Percentiles rank a stretch among this genome's conserved stretches.
phyloP scores from a whole-genome alignment of 2,329 filamentous ascomycete genomes.

The Diaporthe sp. region DNA sequence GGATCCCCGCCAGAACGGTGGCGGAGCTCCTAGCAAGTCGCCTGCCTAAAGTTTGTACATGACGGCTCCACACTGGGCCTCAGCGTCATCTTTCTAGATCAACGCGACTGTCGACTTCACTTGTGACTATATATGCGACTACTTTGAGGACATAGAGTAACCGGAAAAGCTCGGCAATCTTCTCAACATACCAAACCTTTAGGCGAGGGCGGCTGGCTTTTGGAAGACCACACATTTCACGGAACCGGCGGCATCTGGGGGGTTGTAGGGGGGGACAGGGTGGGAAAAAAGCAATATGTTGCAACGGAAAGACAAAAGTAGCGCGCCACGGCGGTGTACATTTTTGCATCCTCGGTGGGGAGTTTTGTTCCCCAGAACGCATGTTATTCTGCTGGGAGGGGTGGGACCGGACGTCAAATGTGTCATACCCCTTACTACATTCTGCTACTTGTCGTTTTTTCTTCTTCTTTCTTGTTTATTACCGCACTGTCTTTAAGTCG shows the following conservation, averaged over 20 bases:
- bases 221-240: conserved; percentile 37
- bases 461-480: conserved; percentile 33
- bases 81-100: conserved; percentile 33
- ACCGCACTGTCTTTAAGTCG: conserved; percentile 33
- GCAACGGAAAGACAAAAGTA: conserved; percentile 39
- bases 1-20: conserved; percentile 74
- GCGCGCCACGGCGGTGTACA: conserved; percentile 35
- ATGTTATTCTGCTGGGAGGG: conserved; percentile 30
- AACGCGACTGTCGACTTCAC: conserved; percentile 33
- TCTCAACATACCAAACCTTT: conserved; percentile 36
- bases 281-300: conserved; percentile 36
- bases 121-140: conserved; percentile 39
- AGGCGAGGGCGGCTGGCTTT: conserved; percentile 36
- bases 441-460: conserved; percentile 31
- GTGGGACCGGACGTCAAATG: conserved; percentile 16
- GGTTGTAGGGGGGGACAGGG: conserved; percentile 36
- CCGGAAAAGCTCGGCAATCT: conserved; percentile 31
- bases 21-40: conserved; percentile 70
- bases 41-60: conserved; percentile 61
- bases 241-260: conserved; percentile 35
- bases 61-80: conserved; percentile 27
- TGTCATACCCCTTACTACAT: conserved; percentile 38
- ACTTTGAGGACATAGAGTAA: conserved; percentile 38
- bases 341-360: conserved; percentile 31
- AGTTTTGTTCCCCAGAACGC: conserved; percentile 29